These are phyloP conservation scores for Scheffersomyces lignicola DNA, from an alignment of 1,139 yeast species.

Conservation along the genomic window DNA sequence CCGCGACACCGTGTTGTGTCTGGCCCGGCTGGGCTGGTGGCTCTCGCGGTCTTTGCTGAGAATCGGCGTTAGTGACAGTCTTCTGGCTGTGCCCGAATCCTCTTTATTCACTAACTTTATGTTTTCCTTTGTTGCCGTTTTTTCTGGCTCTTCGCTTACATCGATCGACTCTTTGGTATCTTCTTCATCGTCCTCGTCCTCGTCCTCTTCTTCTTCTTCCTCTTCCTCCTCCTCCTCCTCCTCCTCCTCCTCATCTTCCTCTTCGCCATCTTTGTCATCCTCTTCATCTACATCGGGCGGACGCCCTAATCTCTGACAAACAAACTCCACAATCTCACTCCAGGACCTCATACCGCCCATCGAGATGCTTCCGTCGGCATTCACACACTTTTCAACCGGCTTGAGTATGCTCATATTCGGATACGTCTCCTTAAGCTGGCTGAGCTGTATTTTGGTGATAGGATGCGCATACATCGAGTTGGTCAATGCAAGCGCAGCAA, in stretches of 20 bases:
- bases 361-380: slow-evolving; percentile 30
- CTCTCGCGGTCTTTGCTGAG: slow-evolving; percentile 8
- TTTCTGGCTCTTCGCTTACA: slow-evolving; percentile 3
- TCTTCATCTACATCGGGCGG: slow-evolving; percentile 23
- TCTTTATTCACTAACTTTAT: slow-evolving; percentile 8
- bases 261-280: slow-evolving; percentile 17
- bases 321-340: slow-evolving; percentile 31
- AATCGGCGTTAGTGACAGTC: slow-evolving; percentile 9
- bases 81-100: slow-evolving; percentile 2
- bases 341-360: slow-evolving; percentile 37
- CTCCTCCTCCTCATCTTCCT: slow-evolving; percentile 13
- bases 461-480: slow-evolving; percentile 33
- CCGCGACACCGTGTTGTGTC: slow-evolving; percentile 12
- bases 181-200: slow-evolving; percentile 14
- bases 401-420: slow-evolving; percentile 29
- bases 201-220: slow-evolving; percentile 14
- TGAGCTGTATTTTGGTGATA: slow-evolving; percentile 26
- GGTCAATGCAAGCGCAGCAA: slow-evolving; percentile 29
- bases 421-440: slow-evolving; percentile 23
- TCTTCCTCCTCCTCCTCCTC: slow-evolving; percentile 15
- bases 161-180: slow-evolving; percentile 6
- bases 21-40: not conserved
- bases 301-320: slow-evolving; percentile 25
- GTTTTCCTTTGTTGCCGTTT: not conserved
- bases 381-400: slow-evolving; percentile 31